phyloP scores from a whole-genome alignment of 1,139 yeast species.

The Chernovozyma aurita region DNA sequence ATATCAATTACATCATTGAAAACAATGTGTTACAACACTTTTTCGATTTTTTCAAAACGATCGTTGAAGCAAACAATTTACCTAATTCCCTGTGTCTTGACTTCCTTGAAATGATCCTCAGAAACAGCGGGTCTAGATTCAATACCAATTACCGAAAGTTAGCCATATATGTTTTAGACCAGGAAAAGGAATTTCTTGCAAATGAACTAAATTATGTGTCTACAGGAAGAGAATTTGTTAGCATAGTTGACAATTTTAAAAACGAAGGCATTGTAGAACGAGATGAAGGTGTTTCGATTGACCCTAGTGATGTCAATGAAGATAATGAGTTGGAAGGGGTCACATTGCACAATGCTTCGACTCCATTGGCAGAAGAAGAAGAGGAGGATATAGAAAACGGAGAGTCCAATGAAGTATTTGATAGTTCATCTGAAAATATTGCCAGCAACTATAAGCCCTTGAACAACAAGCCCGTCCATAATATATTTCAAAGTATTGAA shows the following conservation, averaged over 20 bases:
- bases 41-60: conserved; percentile 47
- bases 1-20: conserved; percentile 53
- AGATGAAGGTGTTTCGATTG: conserved; percentile 14
- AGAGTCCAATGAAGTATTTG: conserved; percentile 9
- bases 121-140: conserved; percentile 18
- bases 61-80: conserved; percentile 53
- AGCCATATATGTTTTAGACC: conserved; percentile 45
- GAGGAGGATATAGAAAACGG: conserved; percentile 12
- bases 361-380: conserved; percentile 22
- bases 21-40: conserved; percentile 49
- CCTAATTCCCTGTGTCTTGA: conserved; percentile 76
- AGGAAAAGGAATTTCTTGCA: conserved; percentile 35
- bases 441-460: no score
- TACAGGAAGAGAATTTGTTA: conserved; percentile 30
- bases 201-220: conserved; percentile 23
- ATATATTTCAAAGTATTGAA: conserved; percentile 11
- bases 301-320: conserved; percentile 20
- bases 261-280: conserved; percentile 5
- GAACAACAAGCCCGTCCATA: background rate
- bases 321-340: conserved; percentile 10
- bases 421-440: no score
- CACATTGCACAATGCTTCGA: conserved; percentile 19
- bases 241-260: conserved; percentile 21
- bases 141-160: conserved; percentile 18
- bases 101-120: conserved; percentile 52